Conservation (phyloP, 2,329 filamentous ascomycete genomes). For the Ascochyta fabae region DNA sequence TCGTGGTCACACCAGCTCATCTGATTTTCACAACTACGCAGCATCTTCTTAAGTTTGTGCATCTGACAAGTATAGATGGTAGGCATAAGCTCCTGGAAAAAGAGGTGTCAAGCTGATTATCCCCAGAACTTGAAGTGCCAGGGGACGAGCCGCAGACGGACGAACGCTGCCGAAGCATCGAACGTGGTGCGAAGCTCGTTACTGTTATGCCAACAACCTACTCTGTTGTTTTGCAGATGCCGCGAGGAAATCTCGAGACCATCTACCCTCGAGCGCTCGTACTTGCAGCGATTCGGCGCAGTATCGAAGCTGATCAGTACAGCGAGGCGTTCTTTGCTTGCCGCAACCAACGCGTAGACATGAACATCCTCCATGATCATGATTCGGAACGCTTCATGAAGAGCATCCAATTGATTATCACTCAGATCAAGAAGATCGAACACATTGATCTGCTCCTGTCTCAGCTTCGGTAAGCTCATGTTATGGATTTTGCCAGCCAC, state of each 20-base stretch:
- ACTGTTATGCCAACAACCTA: constrained; percentile 89
- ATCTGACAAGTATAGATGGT: constrained; percentile 72
- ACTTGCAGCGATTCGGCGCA: constrained; percentile 82
- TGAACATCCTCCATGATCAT: constrained; percentile 97
- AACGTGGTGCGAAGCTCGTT: constrained; percentile 84
- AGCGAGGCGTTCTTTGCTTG: constrained; percentile 84
- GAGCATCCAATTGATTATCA: constrained; percentile 77
- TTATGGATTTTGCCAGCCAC: not conserved
- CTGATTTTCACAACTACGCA: constrained; percentile 91
- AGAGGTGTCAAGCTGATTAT: constrained; percentile 6
- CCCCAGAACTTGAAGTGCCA: constrained; percentile 77
- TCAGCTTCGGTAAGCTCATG: constrained; percentile 69
- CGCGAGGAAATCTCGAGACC: constrained; percentile 92
- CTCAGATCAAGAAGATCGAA: constrained; percentile 80
- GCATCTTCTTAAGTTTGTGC: constrained; percentile 92
- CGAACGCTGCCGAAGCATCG: constrained; percentile 89
- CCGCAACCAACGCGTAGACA: constrained; percentile 90
- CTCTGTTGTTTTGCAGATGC: constrained; percentile 90
- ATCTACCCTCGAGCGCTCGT: constrained; percentile 94
- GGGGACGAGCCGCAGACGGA: constrained; percentile 89
- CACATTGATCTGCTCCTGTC: constrained; percentile 92
- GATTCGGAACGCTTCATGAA: constrained; percentile 83
- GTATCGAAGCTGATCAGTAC: constrained; percentile 83
- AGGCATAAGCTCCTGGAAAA: constrained; percentile 27
- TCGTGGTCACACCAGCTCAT: constrained; percentile 79